Percentiles rank a stretch among this genome's conserved stretches.
phyloP scores from a whole-genome alignment of 2,329 filamentous ascomycete species.

The Xylaria sp. region DNA sequence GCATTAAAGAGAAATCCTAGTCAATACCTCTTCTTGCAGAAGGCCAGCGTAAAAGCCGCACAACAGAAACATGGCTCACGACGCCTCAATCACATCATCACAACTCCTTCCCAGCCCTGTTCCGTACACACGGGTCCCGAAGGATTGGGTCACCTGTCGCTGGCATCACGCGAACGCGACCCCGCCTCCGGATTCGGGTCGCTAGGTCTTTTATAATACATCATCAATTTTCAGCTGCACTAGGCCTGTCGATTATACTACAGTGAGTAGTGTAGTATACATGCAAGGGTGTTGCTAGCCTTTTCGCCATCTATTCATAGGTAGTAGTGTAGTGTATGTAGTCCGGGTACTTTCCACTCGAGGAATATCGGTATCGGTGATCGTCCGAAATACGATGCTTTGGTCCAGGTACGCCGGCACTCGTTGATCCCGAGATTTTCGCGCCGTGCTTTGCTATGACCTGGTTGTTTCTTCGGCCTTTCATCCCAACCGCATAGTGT shows the following conservation, averaged over 20 bases:
- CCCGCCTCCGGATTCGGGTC: constrained; percentile 3
- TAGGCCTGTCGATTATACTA: too few species aligned
- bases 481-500: not conserved
- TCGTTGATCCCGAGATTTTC: not conserved
- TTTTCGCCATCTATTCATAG: not conserved
- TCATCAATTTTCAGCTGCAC: constrained; percentile 10
- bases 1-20: constrained; percentile 20
- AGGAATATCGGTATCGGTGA: not conserved
- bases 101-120: constrained; percentile 17
- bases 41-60: constrained; percentile 12
- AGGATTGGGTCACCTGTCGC: constrained; percentile 19
- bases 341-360: not conserved
- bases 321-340: too few species aligned
- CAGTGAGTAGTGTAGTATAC: too few species aligned
- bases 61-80: constrained; percentile 8
- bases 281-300: too few species aligned
- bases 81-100: constrained; percentile 9
- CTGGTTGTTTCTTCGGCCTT: not conserved
- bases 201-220: not conserved
- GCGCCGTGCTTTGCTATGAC: not conserved
- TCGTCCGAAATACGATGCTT: not conserved
- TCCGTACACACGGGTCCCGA: constrained; percentile 21
- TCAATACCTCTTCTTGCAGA: constrained; percentile 10
- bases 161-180: constrained; percentile 22
- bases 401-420: not conserved